Evolutionary conservation across 371 early-diverging fungal genomes (phyloP), one percentile per base, ranked within the genome.

Genomic region (Capillidium rhysosporum): DNA sequence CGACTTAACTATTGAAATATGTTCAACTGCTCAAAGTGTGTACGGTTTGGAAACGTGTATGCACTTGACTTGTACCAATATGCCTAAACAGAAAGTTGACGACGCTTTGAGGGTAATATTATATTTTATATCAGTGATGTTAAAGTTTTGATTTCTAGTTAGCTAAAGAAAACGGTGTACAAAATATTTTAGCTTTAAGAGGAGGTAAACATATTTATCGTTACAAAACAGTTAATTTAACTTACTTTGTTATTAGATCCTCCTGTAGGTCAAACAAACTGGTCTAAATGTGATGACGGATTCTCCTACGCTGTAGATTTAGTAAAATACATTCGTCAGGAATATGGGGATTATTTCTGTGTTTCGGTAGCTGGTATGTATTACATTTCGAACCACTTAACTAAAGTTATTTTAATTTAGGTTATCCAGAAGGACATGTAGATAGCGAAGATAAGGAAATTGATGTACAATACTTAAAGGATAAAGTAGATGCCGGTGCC

Each of bases 31-130:
- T 10, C 88, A 89, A 68, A 66, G 77, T 26, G 87, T 87, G 20
- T 86, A 86, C 58, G 89, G 90, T 20, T 75, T 89, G 45, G 90
- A 91, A 61, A 79, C 89, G 9, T 76, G 80, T 65, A 89, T 91
- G 92, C 92, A 91, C 61, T 69, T 91, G 61, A 91, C 92, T 1
- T 91, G 92, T 69, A 88, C 89, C 56, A 89, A 87, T 69, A 89
- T 88, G 84, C 83, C 84, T 49, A 70, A 76, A 28, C 78, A 75
- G 44, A 82, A 83, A 66, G 76, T 91, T 56, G 82, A 85, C 57
- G 52, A 53, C 40, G 92, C 89, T 1, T 71, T 91, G 43, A 63
- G 65, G 61, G 69, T 65, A 53, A 43, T 56, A 23, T 8, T 52
- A 24, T 31, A n/a, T 16, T 28, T 34, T 46, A 25, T 30, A 8